These are phyloP conservation scores for Castanopsis chinensis DNA, from an alignment of 306 rosid species.

Conservation along the genomic window DNA sequence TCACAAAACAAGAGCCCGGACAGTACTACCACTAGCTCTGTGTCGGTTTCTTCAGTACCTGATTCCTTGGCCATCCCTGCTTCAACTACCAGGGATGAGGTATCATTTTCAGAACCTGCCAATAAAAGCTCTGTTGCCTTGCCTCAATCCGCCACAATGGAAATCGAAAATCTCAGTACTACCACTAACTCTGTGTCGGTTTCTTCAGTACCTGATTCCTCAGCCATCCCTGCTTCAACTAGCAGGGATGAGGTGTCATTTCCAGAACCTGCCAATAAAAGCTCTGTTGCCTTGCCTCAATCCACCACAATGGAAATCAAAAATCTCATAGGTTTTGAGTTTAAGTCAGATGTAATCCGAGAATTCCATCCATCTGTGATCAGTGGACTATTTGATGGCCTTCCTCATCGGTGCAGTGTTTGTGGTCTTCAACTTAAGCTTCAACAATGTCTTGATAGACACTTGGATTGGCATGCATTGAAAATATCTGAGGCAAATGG, in stretches of 20 bases:
- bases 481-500: slow-evolving; percentile 41
- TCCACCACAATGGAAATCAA: slow-evolving; percentile 39
- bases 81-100: slow-evolving; percentile 37
- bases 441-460: slow-evolving; percentile 59
- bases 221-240: slow-evolving; percentile 38
- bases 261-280: slow-evolving; percentile 32
- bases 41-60: slow-evolving; percentile 45
- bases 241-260: slow-evolving; percentile 30
- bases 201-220: slow-evolving; percentile 45
- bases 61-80: slow-evolving; percentile 37
- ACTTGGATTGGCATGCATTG: slow-evolving; percentile 66
- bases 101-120: slow-evolving; percentile 25
- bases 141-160: slow-evolving; percentile 15
- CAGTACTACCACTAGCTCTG: slow-evolving; percentile 33
- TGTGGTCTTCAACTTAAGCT: slow-evolving; percentile 59
- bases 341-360: slow-evolving; percentile 64
- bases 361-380: slow-evolving; percentile 66
- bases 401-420: slow-evolving; percentile 52
- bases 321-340: slow-evolving; percentile 64
- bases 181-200: slow-evolving; percentile 36
- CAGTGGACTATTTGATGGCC: slow-evolving; percentile 51
- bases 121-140: slow-evolving; percentile 28
- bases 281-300: slow-evolving; percentile 30
- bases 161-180: neutral
- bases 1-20: slow-evolving; percentile 38